Evolutionary conservation across 1,284 basidiomycete genomes (phyloP).

Genomic region (Cutaneotrichosporon cavernicola): DNA sequence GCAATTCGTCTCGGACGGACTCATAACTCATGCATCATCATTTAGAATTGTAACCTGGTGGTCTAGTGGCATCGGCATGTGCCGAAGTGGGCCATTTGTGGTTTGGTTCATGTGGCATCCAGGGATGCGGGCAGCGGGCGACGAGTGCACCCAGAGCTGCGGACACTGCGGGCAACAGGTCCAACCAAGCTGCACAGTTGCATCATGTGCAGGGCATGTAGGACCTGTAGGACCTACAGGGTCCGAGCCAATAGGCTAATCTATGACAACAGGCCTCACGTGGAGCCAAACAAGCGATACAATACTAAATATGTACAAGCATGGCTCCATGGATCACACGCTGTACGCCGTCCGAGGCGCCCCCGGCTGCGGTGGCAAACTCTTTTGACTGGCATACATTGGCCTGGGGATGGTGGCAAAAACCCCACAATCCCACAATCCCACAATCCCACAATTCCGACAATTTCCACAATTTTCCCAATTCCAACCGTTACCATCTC

Average conservation of each 20-base stretch:
- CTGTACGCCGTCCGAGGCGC: too few relatives aligned
- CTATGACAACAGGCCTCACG: neutral
- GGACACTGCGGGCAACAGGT: neutral
- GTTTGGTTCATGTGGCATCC: neutral
- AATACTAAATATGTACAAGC: neutral
- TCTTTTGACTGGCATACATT: too few relatives aligned
- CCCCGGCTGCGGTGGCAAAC: too few relatives aligned
- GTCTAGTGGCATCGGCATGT: neutral
- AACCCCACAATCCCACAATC: too few relatives aligned
- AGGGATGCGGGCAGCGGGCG: neutral
- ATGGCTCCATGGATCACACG: too few relatives aligned
- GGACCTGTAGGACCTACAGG: neutral
- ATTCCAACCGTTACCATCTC: too few relatives aligned
- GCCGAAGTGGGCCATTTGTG: neutral
- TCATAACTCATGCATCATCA: neutral
- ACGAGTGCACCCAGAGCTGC: too few relatives aligned
- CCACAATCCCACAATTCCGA: too few relatives aligned
- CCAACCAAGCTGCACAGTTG: neutral
- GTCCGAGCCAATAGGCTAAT: neutral
- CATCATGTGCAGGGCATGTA: neutral
- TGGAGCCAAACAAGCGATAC: too few relatives aligned
- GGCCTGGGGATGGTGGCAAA: too few relatives aligned
- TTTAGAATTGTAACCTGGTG: neutral
- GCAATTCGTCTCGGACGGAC: neutral
- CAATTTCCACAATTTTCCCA: too few relatives aligned